phyloP scores from a whole-genome alignment of 805 yeast genomes.

The Metschnikowia hibisci region DNA sequence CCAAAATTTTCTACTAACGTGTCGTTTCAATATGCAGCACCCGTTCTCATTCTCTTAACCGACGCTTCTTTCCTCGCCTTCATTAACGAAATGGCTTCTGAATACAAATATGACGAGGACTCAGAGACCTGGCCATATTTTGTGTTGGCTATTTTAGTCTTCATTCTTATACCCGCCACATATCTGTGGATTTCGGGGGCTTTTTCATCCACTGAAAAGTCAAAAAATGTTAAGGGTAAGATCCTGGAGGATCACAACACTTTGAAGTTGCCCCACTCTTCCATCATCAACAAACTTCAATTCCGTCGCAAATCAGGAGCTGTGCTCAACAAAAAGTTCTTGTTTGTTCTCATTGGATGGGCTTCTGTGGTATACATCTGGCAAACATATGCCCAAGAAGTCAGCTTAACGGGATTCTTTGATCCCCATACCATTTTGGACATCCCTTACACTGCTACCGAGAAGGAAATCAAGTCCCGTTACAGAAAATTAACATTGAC shows the following conservation, averaged over 20 bases:
- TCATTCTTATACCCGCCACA: slow-evolving; percentile 66
- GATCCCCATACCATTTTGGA: slow-evolving; percentile 91
- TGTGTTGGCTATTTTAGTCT: slow-evolving; percentile 64
- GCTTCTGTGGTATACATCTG: slow-evolving; percentile 40
- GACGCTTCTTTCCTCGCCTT: neutral
- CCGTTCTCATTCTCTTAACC: slow-evolving; percentile 1
- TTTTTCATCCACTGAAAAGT: slow-evolving; percentile 10
- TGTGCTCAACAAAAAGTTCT: slow-evolving; percentile 37
- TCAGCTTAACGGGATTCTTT: slow-evolving; percentile 51
- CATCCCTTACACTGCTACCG: slow-evolving; percentile 61
- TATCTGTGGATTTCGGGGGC: slow-evolving; percentile 26
- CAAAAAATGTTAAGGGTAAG: slow-evolving; percentile 29
- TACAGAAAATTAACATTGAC: slow-evolving; percentile 84
- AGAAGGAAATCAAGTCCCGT: slow-evolving; percentile 71
- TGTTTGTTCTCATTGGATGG: slow-evolving; percentile 57
- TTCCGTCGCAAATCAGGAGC: slow-evolving; percentile 27
- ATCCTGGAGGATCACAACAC: slow-evolving; percentile 29
- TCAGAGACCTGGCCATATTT: slow-evolving; percentile 95
- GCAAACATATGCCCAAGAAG: slow-evolving; percentile 39
- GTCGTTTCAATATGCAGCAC: slow-evolving; percentile 5
- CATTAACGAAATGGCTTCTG: slow-evolving; percentile 31
- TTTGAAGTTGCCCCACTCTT: slow-evolving; percentile 26
- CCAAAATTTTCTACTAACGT: slow-evolving; percentile 6
- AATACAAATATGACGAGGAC: slow-evolving; percentile 81
- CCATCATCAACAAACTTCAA: slow-evolving; percentile 24